Conservation (phyloP, 2,329 filamentous ascomycete species). For the Shiraia bambusicola region DNA sequence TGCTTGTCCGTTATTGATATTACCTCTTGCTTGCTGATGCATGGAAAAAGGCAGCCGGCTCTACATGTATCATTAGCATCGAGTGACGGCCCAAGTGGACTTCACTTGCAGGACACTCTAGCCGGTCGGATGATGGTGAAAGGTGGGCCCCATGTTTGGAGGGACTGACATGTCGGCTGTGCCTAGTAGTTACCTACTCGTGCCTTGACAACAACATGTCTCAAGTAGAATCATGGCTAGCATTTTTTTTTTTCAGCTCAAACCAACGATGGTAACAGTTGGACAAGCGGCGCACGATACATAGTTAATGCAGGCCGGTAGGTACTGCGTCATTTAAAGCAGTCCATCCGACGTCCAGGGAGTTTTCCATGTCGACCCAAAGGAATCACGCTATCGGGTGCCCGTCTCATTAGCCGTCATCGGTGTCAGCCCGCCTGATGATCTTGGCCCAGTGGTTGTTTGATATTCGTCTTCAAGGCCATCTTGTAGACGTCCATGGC, state of each 20-base stretch:
- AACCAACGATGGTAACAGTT: constrained; percentile 1
- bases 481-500: constrained; percentile 7
- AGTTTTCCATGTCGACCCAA: constrained; percentile 22
- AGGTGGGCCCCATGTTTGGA: background rate
- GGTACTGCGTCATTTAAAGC: constrained; percentile 32
- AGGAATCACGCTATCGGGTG: constrained; percentile 21
- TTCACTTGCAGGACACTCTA: too few relatives aligned
- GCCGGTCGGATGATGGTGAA: too few relatives aligned
- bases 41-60: too few relatives aligned
- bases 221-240: constrained; percentile 13
- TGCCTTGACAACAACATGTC: background rate
- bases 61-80: too few relatives aligned
- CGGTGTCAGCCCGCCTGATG: background rate
- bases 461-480: constrained; percentile 23
- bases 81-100: too few relatives aligned
- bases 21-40: too few relatives aligned
- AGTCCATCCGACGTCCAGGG: constrained; percentile 28
- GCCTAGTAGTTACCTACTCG: background rate
- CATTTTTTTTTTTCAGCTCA: constrained; percentile 14
- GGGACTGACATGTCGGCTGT: background rate
- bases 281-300: constrained; percentile 19
- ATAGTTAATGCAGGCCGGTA: constrained; percentile 26
- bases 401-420: background rate
- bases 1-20: too few relatives aligned
- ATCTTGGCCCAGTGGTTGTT: constrained; percentile 25